phyloP scores from a whole-genome alignment of 164 flowering plant species.

The Nelumbo lutea region DNA sequence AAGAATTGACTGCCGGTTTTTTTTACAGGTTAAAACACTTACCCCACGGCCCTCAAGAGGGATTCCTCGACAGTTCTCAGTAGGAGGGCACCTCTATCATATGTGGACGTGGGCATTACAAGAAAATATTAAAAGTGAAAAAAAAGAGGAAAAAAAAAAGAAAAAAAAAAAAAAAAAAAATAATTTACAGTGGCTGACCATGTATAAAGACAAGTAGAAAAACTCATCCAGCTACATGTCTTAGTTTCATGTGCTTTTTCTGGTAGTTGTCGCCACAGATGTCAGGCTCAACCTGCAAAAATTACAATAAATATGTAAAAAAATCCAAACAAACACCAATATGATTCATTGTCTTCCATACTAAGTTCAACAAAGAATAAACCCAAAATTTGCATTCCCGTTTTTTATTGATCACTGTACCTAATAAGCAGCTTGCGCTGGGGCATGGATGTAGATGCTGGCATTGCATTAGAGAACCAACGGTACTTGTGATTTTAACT shows the following conservation, averaged over 20 bases:
- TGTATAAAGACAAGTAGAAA: no score
- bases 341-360: not conserved
- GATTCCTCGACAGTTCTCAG: no score
- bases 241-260: conserved; percentile 28
- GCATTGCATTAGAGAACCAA: conserved; percentile 2
- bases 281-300: conserved; percentile 56
- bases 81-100: no score
- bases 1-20: no score
- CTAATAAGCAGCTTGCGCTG: conserved; percentile 55
- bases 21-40: no score
- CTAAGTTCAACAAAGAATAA: not conserved
- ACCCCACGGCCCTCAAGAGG: no score
- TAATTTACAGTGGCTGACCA: no score
- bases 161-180: no score
- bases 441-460: no score
- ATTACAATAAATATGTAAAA: not conserved
- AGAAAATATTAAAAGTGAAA: no score
- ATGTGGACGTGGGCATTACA: no score
- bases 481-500: conserved; percentile 1
- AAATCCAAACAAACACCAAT: not conserved
- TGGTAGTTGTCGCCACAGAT: conserved; percentile 40
- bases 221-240: not conserved
- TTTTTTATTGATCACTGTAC: conserved; percentile 15
- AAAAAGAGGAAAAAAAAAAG: no score
- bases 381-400: not conserved